phyloP scores from a whole-genome alignment of 495 filamentous ascomycete genomes.

The Xylaria cubensis region DNA sequence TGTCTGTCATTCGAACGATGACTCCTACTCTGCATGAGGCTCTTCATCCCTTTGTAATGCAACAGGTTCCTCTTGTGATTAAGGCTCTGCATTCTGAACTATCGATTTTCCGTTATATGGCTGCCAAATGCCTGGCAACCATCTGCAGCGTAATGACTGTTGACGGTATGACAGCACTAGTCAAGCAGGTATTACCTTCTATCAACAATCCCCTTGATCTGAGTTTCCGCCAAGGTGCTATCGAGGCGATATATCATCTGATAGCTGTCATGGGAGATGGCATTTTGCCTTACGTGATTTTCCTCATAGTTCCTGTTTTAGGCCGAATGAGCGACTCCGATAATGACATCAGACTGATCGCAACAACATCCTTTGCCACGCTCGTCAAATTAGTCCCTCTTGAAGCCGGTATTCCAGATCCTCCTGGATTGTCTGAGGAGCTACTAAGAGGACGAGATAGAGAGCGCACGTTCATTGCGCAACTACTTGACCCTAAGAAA shows the following conservation, averaged over 20 bases:
- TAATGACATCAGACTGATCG: slow-evolving; percentile 90
- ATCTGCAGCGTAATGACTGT: slow-evolving; percentile 95
- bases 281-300: slow-evolving; percentile 97
- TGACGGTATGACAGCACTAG: slow-evolving; percentile 92
- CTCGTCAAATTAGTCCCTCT: slow-evolving; percentile 98
- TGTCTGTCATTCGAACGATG: slow-evolving; percentile 91
- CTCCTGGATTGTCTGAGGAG: slow-evolving; percentile 87
- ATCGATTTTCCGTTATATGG: slow-evolving; percentile 92
- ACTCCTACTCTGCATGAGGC: slow-evolving; percentile 79
- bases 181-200: slow-evolving; percentile 88
- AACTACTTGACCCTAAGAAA: slow-evolving; percentile 94
- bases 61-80: slow-evolving; percentile 83
- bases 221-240: slow-evolving; percentile 85
- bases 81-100: slow-evolving; percentile 84
- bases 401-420: slow-evolving; percentile 96
- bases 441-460: slow-evolving; percentile 87
- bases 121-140: slow-evolving; percentile 96
- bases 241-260: slow-evolving; percentile 92
- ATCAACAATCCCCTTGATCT: slow-evolving; percentile 89
- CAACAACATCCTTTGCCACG: slow-evolving; percentile 96
- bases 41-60: slow-evolving; percentile 77
- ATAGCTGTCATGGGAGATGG: slow-evolving; percentile 98
- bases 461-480: slow-evolving; percentile 93
- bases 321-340: slow-evolving; percentile 99
- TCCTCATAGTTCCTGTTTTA: slow-evolving; percentile 96